Base-by-base conservation (phyloP, 306 rosid genomes). In the Datisca glomerata region DNA sequence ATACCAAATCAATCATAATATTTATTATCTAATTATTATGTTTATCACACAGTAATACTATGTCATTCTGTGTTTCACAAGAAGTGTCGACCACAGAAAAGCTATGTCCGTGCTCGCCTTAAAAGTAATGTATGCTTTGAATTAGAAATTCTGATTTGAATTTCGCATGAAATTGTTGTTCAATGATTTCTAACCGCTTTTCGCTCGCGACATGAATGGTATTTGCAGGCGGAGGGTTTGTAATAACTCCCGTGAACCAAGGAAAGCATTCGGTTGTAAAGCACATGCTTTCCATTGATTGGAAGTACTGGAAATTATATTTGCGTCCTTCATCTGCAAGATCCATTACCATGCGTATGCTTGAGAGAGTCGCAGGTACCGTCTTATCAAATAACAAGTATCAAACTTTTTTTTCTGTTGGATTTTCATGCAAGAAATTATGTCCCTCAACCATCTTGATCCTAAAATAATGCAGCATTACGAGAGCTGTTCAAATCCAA, bases 201-300 rank as follows among this genome's bases (percentile, higher is more conserved):
- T n/a, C n/a, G n/a, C n/a, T n/a, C n/a, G n/a, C n/a, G n/a, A n/a
- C 21, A 47, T 49, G 54, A 24, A 33, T 48, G 42, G 21, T n/a
- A 23, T 21, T 43, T 64, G 23, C 33, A 86, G 96, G 96, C 63
- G 96, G 96, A 66, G 96, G 96, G 59, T 86, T 42, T 57, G 85
- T 86, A 41, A 53, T 86, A 52, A 75, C 79, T 61, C 96, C 96
- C 17, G 72, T 71, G 16, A 71, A 64, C 64, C 64, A 76, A 19
- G 87, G 94, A 60, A 76, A 74, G 13, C 77, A 68, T 10, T 75
- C 96, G 4, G 61, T 81, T 18, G 92, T 86, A 35, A 81, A 69
- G 35, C 96, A 86, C 66, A 86, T 81, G 92, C 94, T 86, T 75
- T 70, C 96, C 18, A 43, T 86, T 49, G 92, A 86, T 63, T 86